Evolutionary conservation across 768 basidiomycete species (phyloP), one percentile per base, ranked within the genome.

Genomic region (Lanmaoa rubissima): DNA sequence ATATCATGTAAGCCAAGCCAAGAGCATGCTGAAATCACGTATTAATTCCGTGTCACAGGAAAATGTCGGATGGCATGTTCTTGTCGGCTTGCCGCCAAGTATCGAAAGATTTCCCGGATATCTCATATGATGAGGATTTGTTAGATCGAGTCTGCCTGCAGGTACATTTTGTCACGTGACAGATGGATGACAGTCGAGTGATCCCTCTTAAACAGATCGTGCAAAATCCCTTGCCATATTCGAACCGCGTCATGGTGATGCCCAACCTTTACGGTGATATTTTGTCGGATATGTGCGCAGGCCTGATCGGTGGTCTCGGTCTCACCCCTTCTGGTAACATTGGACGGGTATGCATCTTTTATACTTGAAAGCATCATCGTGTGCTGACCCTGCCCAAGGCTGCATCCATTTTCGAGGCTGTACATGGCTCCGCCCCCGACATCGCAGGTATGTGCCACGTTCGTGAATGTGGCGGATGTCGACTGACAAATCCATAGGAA

Each of bases 41-140:
- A 60, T 40, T 69, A 10, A 67, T 50, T 49, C 49, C 47, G 19
- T 24, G 21, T 24, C 21, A 31, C 68, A 97, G 94, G 94, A 98
- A 98, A 87, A 94, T 98, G 90, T 98, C 96, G 19, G 97, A 99
- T 73, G 97, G 97, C 59, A 97, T 98, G 94, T 99, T 99, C 82
- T 79, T 99, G 74, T 90, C 92, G 40, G 97, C 97, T 24, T 98
- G 97, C 75, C 88, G 97, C 53, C 88, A 93, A 64, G 92, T 99
- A 40, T 88, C 96, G 6, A 94, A 96, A 71, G 94, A 93, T 54
- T 99, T 88, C 82, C 97, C 97, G 19, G 85, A 88, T 58, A 84
- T 99, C 66, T 79, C 82, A 41, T 99, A 98, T 72, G 94, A 98
- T 69, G 97, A 99, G 73, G 97, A 99, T 72, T 82, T 99, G 48